phyloP scores from a whole-genome alignment of 1,284 basidiomycete genomes.

The Mycosarcoma mackinlayi region DNA sequence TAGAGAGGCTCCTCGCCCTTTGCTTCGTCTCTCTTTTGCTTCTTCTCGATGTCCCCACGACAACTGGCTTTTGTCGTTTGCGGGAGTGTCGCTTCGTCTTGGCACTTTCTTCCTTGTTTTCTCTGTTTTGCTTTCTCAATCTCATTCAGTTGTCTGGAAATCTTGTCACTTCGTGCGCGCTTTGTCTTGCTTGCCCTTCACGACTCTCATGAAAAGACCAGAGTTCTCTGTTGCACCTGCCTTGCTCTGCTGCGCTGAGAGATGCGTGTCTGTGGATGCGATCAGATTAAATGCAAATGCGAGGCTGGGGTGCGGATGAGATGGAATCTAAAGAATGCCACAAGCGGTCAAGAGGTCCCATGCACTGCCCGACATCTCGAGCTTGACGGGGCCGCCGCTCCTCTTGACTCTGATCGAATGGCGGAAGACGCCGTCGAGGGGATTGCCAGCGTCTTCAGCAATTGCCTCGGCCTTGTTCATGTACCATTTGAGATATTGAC shows the following conservation, averaged over 20 bases:
- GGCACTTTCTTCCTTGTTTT: conserved; percentile 9
- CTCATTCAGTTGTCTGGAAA: no score
- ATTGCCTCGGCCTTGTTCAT: conserved; percentile 70
- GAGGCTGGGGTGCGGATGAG: no score
- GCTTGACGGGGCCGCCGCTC: conserved; percentile 32
- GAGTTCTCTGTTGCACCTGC: conserved; percentile 1
- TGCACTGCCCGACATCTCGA: conserved; percentile 41
- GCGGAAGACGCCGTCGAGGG: conserved; percentile 26
- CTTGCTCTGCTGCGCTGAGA: neutral
- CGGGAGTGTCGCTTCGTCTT: conserved; percentile 19
- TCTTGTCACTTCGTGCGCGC: conserved; percentile 9
- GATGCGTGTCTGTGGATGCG: conserved; percentile 1
- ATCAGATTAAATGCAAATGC: conserved; percentile 10
- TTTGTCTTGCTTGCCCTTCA: conserved; percentile 11
- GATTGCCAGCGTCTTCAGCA: conserved; percentile 25
- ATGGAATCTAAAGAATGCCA: conserved; percentile 25
- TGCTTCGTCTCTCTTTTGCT: conserved; percentile 9
- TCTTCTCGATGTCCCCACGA: conserved; percentile 31
- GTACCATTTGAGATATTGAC: conserved; percentile 83
- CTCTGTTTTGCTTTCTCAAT: neutral
- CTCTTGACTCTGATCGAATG: conserved; percentile 46
- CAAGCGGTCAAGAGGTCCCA: conserved; percentile 40
- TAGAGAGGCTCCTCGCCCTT: conserved; percentile 1
- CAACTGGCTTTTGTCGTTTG: conserved; percentile 35
- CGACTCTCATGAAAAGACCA: conserved; percentile 8